Base-by-base conservation (phyloP, 1,284 basidiomycete species). In the Lentinula novae-zelandiae region DNA sequence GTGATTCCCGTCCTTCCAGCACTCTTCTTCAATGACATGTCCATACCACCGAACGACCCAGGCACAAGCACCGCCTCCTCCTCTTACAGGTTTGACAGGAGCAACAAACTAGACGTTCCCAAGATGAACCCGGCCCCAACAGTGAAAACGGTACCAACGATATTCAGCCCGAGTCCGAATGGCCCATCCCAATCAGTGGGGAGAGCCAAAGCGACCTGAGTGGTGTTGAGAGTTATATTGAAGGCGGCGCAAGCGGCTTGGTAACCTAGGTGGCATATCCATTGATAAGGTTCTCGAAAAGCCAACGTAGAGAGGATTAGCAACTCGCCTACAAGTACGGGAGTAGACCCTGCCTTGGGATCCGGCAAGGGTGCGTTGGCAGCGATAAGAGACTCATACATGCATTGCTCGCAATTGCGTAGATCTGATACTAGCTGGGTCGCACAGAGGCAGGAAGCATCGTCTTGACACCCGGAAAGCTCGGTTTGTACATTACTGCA, bases 181-280 rank as follows among this genome's bases (percentile, higher is more conserved):
- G 84, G 84, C 0, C 87, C 87, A 64, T 87, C 78, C 87, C 86
- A 90, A 65, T 67, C 72, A 0, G 71, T 46, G 5, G 86, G 81
- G 15, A 83, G 69, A 0, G 68, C 62, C 33, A 90, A 75, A 1
- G 75, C 72, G 17, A 77, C 72, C 49, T 73, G 66, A 12, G 72
- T 70, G 3, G 73, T 54, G 12, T 73, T 64, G 52, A 84, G 62
- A 15, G 72, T 74, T 22, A 76, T 48, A 49, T 80, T 79, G 51
- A 68, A 65, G 0, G 69, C 63, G 1, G 64, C 63, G 68, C 85
- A 87, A 0, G 77, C 76, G n/a, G 73, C 63, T 4, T 73, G 68
- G 64, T 86, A 87, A 10, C 78, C 84, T 87, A 64, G 27, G 27
- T 27, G 27, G 38, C 49, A 40, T 15, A 36, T 10, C 5, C 40